Evolutionary conservation across 2,329 filamentous ascomycete genomes (phyloP).

Genomic region (Bretziella fagacearum): DNA sequence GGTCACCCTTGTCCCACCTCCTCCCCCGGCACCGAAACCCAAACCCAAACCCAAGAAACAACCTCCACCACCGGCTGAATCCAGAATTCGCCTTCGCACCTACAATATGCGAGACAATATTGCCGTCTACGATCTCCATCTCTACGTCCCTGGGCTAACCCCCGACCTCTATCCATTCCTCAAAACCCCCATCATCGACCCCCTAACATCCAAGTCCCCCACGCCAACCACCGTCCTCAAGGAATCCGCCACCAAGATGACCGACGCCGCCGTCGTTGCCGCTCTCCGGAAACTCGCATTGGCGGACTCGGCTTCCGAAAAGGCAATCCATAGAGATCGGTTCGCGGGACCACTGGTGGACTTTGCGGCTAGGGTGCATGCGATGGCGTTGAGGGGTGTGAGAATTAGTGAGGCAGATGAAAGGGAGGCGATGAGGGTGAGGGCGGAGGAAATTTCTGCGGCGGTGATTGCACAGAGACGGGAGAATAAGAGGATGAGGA

Average conservation of each 20-base stretch:
- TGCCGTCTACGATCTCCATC: slow-evolving; percentile 2
- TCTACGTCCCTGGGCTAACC: slow-evolving; percentile 6
- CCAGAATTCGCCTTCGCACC: not conserved
- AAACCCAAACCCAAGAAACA: not conserved
- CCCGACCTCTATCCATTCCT: slow-evolving; percentile 9
- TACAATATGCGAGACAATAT: not conserved
- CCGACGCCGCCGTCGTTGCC: slow-evolving; percentile 5
- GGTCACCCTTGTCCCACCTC: not conserved
- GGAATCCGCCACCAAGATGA: slow-evolving; percentile 5
- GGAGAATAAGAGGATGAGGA: not conserved
- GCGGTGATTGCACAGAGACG: no score
- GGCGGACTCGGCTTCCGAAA: not conserved
- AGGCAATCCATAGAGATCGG: not conserved
- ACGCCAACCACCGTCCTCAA: not conserved
- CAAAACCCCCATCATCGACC: not conserved
- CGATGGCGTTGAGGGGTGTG: slow-evolving; percentile 3
- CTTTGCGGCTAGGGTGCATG: slow-evolving; percentile 8
- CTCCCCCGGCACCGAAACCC: no score
- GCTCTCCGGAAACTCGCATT: slow-evolving; percentile 4
- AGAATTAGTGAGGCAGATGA: not conserved
- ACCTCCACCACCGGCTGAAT: not conserved
- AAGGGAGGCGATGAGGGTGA: not conserved
- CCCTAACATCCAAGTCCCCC: not conserved
- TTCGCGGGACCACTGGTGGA: slow-evolving; percentile 12
- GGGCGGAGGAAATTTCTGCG: not conserved